These are phyloP conservation scores for Hericium erinaceus DNA, from an alignment of 768 basidiomycete genomes.

Conservation along the genomic window DNA sequence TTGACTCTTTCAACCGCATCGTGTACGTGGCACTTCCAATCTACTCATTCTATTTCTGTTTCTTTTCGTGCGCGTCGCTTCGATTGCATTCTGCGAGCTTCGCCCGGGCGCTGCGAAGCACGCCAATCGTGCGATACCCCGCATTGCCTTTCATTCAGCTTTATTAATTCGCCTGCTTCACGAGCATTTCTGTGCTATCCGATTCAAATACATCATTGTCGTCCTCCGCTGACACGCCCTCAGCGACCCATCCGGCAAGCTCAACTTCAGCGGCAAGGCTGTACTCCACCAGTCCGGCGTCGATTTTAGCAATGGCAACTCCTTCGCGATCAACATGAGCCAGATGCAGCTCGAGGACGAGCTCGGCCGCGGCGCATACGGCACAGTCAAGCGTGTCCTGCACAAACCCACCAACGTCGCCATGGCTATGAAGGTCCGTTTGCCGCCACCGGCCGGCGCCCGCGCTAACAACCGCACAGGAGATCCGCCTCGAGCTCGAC, in stretches of 20 bases:
- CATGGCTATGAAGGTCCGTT: constrained; percentile 96
- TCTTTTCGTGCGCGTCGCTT: too few relatives aligned
- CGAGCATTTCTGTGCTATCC: too few relatives aligned
- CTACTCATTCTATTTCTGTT: not conserved
- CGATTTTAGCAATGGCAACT: constrained; percentile 83
- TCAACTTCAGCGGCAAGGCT: constrained; percentile 91
- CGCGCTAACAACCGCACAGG: constrained; percentile 36
- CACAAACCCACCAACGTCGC: constrained; percentile 91
- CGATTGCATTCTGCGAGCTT: too few relatives aligned
- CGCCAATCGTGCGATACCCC: too few relatives aligned
- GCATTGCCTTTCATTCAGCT: too few relatives aligned
- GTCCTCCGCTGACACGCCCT: not conserved
- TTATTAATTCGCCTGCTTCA: too few relatives aligned
- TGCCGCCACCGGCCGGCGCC: too few relatives aligned
- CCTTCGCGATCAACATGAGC: constrained; percentile 90
- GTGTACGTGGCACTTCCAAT: constrained; percentile 50
- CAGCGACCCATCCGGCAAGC: constrained; percentile 92
- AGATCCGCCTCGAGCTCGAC: constrained; percentile 95
- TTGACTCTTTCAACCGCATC: constrained; percentile 62
- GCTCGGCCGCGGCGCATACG: constrained; percentile 93
- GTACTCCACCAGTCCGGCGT: constrained; percentile 84
- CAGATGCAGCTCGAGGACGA: constrained; percentile 88
- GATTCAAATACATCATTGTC: not conserved
- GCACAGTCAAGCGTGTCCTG: constrained; percentile 91
- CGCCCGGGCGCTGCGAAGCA: too few relatives aligned